Base-by-base conservation (phyloP, 2,329 filamentous ascomycete species). In the Calonectria pseudoreteaudii region DNA sequence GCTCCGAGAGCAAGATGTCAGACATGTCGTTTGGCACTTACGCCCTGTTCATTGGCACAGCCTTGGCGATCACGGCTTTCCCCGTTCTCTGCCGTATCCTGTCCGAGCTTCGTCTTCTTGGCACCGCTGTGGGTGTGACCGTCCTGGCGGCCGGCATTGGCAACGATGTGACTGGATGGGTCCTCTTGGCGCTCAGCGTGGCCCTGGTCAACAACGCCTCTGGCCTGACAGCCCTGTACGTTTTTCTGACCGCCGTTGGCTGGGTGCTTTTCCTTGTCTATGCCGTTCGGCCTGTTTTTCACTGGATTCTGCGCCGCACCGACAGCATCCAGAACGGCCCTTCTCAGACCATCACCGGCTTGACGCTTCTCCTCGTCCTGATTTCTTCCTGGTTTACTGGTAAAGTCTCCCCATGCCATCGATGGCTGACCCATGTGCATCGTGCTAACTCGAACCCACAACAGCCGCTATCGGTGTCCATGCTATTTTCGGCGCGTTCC, bases 11-110 rank as follows among this genome's bases (percentile, higher is more conserved):
- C 4, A 83, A 84, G 50, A 79, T 85, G 28, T 76, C 84, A 20
- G 81, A 84, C 44, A 87, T 90, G 72, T 80, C 83, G 26, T 91
- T 91, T 73, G 88, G 87, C 64, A 86, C 88, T 14, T 91, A 95
- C 62, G 87, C 88, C 74, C 85, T 90, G 34, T 98, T 98, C 82
- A 94, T 98, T 76, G 96, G 96, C 84, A 96, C 98, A 68, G 96
- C 96, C 0, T 93, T 98, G 84, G 94, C 95, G 34, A 98, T 98
- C 79, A 98, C 96, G 1, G 95, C 91, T 11, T 93, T 98, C 80
- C 96, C 96, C 0, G 96, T 98, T 0, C 90, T 98, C 16, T 98
- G 96, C 81, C 94, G 96, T 83, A 98, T 98, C 77, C 87, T 98
- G 77, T 96, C 95, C 0, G 96, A 98, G 84, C 88, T 98, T 68